phyloP scores from a whole-genome alignment of 2,329 filamentous ascomycete genomes.

The Tolypocladium cylindrosporum region DNA sequence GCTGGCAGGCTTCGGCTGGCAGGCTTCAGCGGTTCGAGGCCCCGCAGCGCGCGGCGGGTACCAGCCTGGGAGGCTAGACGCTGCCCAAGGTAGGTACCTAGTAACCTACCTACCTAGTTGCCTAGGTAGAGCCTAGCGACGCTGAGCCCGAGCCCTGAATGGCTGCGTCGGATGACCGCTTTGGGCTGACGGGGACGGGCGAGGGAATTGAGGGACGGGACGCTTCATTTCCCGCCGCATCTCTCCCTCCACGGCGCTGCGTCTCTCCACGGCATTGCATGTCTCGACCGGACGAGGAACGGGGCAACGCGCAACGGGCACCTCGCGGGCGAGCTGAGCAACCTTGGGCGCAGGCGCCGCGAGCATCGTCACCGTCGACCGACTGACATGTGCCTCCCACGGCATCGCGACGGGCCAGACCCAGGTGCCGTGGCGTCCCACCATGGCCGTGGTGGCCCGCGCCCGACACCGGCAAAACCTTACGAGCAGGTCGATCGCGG shows the following conservation, averaged over 20 bases:
- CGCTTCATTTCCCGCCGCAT: background rate
- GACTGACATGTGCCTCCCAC: too few species aligned
- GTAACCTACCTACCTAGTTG: too few species aligned
- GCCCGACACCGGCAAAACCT: too few species aligned
- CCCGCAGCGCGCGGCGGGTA: background rate
- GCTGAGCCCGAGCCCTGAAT: background rate
- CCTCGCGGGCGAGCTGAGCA: background rate
- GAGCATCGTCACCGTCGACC: too few species aligned
- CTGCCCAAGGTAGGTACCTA: too few species aligned
- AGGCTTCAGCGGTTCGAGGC: background rate
- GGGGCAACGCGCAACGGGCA: background rate
- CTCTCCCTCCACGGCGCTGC: background rate
- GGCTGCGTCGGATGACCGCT: background rate
- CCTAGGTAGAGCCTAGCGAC: too few species aligned
- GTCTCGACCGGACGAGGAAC: background rate
- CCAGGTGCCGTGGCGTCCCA: too few species aligned
- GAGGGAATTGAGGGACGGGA: background rate
- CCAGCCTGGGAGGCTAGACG: background rate
- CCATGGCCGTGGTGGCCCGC: too few species aligned
- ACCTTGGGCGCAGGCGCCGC: background rate
- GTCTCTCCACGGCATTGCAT: background rate
- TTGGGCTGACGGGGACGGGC: background rate
- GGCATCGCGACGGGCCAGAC: too few species aligned
- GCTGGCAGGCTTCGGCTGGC: background rate
- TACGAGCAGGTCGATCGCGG: too few species aligned